Base-by-base conservation (phyloP, 2,329 filamentous ascomycete species). In the Hypoxylon sp. region DNA sequence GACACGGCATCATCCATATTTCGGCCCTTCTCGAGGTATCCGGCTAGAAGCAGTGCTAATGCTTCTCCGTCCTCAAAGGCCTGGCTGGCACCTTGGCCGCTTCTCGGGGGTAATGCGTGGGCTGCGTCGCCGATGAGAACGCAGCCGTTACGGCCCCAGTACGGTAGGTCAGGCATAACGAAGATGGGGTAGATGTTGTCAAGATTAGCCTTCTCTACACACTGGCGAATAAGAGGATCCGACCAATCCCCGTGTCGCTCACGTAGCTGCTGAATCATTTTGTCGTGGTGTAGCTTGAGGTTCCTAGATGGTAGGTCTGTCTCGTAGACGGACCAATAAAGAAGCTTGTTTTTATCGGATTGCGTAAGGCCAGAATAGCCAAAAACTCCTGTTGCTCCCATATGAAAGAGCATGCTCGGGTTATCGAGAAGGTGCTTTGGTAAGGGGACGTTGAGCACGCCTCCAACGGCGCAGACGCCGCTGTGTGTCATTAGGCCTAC, bases 41-140 rank as follows among this genome's bases (percentile, higher is more conserved):
- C 38, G 1, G 56, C 61, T n/a, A 84, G 73, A 1, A 86, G 75
- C 23, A 85, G 64, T 0, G 80, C 76, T 9, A 87, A 76, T 0
- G 82, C 79, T 65, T 85, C 80, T 0, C 79, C 80, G 73, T 88
- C 86, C 72, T 88, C 86, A n/a, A 89, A 74, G 0, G 84, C 85
- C 72, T 87, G 85, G 6, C 81, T 83, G 0, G 82, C 81, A 0
- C 86, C 86, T 74, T 88, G 86, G 1, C 85, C 86, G 0, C 81
- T 82, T 0, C 80, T 83, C 1, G 86, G 80, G 1, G 84, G 82
- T 34, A 87, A 74, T 0, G 85, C 83, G 74, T 87, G 85, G 1
- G 84, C 84, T 2, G 84, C 84, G 72, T 87, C 85, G 5, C 86
- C 85, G 1, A 87, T 73, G 2, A 88, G 75, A 2, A 87, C 77